Conservation (phyloP, 2,329 filamentous ascomycete genomes). For the Aspergillus fijiensis region DNA sequence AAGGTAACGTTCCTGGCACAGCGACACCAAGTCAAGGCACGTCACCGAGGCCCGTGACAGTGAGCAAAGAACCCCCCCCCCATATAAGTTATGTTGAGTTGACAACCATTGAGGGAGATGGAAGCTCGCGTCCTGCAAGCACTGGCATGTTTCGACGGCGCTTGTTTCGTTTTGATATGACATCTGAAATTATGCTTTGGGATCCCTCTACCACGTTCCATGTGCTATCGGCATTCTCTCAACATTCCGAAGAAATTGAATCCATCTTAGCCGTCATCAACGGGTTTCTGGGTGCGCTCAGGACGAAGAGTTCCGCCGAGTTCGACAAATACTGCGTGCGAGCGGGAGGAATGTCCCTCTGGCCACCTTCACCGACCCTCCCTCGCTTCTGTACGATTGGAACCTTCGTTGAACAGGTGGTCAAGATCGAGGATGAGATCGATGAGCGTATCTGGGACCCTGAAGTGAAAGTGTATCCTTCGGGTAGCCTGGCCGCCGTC, state of each 20-base stretch:
- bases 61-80: neutral
- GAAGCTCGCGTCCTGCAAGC: neutral
- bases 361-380: constrained; percentile 28
- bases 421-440: constrained; percentile 30
- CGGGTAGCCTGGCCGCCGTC: constrained; percentile 32
- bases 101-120: neutral
- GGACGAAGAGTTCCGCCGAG: constrained; percentile 30
- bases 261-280: constrained; percentile 30
- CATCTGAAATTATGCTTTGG: neutral
- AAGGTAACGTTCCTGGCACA: neutral
- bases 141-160: neutral
- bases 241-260: neutral
- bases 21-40: neutral
- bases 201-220: neutral
- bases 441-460: constrained; percentile 38
- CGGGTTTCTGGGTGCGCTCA: constrained; percentile 33
- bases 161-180: neutral
- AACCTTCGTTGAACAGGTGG: constrained; percentile 34
- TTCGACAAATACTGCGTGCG: constrained; percentile 37
- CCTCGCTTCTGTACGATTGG: constrained; percentile 40
- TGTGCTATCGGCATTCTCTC: neutral
- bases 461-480: constrained; percentile 32
- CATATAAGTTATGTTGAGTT: neutral
- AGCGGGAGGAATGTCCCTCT: constrained; percentile 37
- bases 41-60: neutral